Base-by-base conservation (phyloP, 345 rosid genomes). In the Aquilaria sinensis region DNA sequence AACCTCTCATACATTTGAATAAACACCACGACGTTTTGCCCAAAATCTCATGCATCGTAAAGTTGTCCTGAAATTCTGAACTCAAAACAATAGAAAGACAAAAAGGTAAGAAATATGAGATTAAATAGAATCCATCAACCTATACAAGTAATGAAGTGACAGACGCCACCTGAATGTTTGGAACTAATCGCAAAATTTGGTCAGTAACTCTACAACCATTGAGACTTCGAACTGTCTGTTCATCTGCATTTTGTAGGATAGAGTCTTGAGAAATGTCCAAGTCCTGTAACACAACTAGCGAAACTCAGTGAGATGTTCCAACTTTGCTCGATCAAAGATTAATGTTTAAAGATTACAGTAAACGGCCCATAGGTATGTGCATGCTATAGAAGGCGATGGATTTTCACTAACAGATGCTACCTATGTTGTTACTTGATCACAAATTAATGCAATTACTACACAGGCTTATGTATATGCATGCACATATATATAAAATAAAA, bases 181-280 rank as follows among this genome's bases (percentile, higher is more conserved):
- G 99, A 69, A 94, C 99, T 76, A 90, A 72, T 41, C 96, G 96
- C 80, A 94, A 74, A 80, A 94, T 88, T 64, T 90, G 99, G 85
- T 94, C 99, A 70, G 99, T 94, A 48, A 94, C 97, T 81, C 99
- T 82, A 78, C 99, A 94, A 53, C 99, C 99, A 61, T 94, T 94
- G 65, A 94, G 97, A 74, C 99, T 94, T 63, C 92, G 95, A 72
- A 94, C 97, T 61, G 97, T 88, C 81, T 88, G 95, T 45, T 90
- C 97, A 77, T 94, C 99, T 14, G 91, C 78, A 75, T 83, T 90
- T 68, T 90, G 97, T 67, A 94, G 74, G 61, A 90, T 86, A 34
- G 96, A 83, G 68, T 88, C 99, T 72, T 90, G 96, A 15, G 95
- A 90, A 72, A 94, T 64, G 67, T 90, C 99, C 50, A 94, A 73